A percentile compares a stretch with the other conserved stretches of the same genome.
Conservation (phyloP, 1,139 yeast species). For the Lodderomyces elongisporus region DNA sequence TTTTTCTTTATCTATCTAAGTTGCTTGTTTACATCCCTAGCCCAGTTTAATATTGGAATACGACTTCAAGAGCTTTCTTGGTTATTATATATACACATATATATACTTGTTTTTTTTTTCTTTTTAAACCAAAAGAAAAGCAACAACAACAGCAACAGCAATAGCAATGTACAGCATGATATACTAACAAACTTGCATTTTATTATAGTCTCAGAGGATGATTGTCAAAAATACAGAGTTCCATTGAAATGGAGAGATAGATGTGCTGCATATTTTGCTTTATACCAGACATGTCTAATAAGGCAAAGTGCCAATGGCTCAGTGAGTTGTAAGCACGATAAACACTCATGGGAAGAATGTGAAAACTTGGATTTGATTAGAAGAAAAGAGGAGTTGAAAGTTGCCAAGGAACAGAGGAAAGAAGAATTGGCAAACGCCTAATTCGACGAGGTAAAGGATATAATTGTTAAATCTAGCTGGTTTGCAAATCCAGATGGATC, state of each 20-base stretch:
- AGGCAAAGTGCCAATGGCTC: slow-evolving; percentile 45
- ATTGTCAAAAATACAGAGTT: slow-evolving; percentile 74
- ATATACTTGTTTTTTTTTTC: too few relatives aligned
- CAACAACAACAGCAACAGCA: neutral
- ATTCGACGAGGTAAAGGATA: too few relatives aligned
- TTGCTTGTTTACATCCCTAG: too few relatives aligned
- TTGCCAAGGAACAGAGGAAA: slow-evolving; percentile 41
- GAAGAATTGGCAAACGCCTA: slow-evolving; percentile 15
- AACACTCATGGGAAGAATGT: slow-evolving; percentile 84
- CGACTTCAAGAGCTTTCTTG: too few relatives aligned
- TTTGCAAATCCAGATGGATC: too few relatives aligned
- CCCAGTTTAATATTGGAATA: too few relatives aligned
- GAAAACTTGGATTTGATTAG: slow-evolving; percentile 79
- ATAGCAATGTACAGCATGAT: neutral
- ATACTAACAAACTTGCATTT: neutral
- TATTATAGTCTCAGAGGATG: slow-evolving; percentile 66
- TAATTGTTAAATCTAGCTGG: too few relatives aligned
- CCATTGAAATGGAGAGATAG: slow-evolving; percentile 84
- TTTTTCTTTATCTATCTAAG: neutral
- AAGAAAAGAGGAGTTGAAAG: slow-evolving; percentile 69
- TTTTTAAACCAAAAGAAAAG: too few relatives aligned
- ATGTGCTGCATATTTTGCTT: slow-evolving; percentile 74
- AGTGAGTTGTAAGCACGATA: slow-evolving; percentile 67
- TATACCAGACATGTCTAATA: slow-evolving; percentile 43
- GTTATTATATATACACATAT: too few relatives aligned